A percentile compares a stretch with the other conserved stretches of the same genome.
These are phyloP conservation scores for Aspergillus kassunensis DNA, from an alignment of 495 filamentous ascomycete species.

Conservation along the genomic window DNA sequence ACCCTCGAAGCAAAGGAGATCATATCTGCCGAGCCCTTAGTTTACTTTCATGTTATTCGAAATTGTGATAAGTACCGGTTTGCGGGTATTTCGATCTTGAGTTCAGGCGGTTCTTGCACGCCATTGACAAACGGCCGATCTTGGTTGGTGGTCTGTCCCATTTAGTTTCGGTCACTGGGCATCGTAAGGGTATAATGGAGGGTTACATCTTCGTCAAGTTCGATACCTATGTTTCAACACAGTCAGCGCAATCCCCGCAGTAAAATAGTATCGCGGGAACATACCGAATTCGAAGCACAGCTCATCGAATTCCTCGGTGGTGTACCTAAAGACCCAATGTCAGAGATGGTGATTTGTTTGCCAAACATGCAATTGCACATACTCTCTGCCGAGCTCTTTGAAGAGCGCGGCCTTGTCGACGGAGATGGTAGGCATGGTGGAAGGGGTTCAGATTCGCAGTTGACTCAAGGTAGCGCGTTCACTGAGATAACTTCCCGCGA, in stretches of 20 bases:
- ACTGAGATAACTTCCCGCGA: not conserved
- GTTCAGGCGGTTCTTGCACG: constrained; percentile 80
- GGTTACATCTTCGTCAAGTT: constrained; percentile 87
- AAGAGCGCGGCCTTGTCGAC: constrained; percentile 95
- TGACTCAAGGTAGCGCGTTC: constrained; percentile 2
- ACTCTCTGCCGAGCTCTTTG: constrained; percentile 86
- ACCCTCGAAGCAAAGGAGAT: constrained; percentile 97
- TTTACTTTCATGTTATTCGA: not conserved
- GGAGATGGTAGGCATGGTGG: constrained; percentile 77
- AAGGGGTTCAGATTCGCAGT: constrained; percentile 22
- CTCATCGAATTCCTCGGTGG: constrained; percentile 90
- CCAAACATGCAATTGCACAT: constrained; percentile 29
- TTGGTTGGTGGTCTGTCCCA: constrained; percentile 61
- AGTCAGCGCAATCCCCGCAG: constrained; percentile 37
- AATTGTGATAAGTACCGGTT: constrained; percentile 59
- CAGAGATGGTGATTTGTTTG: not conserved
- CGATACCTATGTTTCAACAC: constrained; percentile 59
- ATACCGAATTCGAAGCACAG: constrained; percentile 96
- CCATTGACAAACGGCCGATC: constrained; percentile 70
- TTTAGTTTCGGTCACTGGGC: constrained; percentile 15
- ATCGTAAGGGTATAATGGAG: not conserved
- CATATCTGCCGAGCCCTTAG: constrained; percentile 63
- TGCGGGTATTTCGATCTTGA: constrained; percentile 98
- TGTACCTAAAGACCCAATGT: constrained; percentile 56
- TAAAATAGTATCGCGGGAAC: constrained; percentile 16